Percentiles rank a stretch among this genome's conserved stretches.
Evolutionary conservation across 2,329 filamentous ascomycete genomes (phyloP).

Genomic region (Byssothecium circinans): DNA sequence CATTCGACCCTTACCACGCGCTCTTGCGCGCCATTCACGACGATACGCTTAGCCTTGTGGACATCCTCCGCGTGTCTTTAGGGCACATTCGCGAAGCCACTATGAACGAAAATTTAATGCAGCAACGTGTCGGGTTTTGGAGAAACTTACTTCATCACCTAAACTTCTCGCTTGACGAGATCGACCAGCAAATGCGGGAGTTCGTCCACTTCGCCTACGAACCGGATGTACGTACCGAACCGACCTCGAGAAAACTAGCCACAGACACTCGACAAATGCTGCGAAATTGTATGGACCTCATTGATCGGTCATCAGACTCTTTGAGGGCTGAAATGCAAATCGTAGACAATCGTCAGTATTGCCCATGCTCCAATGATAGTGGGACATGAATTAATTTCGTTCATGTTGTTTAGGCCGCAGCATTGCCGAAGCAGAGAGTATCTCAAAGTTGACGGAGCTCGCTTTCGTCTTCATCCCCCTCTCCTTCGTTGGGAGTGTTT

Average conservation of each 20-base stretch:
- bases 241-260: constrained; percentile 11
- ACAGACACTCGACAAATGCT: constrained; percentile 7
- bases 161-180: constrained; percentile 10
- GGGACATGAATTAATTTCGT: no score
- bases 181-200: constrained; percentile 11
- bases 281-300: constrained; percentile 13
- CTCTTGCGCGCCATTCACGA: constrained; percentile 17
- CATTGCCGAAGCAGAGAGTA: constrained; percentile 34
- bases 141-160: constrained; percentile 13
- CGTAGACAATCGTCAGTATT: constrained; percentile 27
- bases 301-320: constrained; percentile 29
- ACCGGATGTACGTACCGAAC: not conserved
- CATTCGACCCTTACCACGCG: constrained; percentile 10
- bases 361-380: no score
- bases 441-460: constrained; percentile 36
- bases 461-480: constrained; percentile 39
- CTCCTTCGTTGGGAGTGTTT: constrained; percentile 29
- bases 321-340: constrained; percentile 43
- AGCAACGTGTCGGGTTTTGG: constrained; percentile 20
- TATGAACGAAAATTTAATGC: constrained; percentile 17
- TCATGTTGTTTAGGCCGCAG: no score
- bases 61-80: constrained; percentile 15
- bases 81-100: constrained; percentile 20
- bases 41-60: constrained; percentile 11
- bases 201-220: constrained; percentile 11